Percentiles rank a stretch among this genome's conserved stretches.
Evolutionary conservation across 805 yeast species (phyloP).

Genomic region (Zygotorulaspora danielsina): DNA sequence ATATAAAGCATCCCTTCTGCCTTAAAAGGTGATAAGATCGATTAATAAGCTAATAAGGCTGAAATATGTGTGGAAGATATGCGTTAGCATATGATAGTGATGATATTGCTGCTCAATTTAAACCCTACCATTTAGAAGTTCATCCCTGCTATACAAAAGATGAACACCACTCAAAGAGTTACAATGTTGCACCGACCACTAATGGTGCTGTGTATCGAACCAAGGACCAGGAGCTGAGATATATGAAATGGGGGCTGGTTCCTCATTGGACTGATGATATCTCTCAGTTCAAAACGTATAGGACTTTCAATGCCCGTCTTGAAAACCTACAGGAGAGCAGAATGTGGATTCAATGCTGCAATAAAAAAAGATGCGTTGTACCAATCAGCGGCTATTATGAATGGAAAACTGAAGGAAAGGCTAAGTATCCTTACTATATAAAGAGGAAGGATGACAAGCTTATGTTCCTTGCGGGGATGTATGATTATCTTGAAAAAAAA

Average conservation of each 20-base stretch:
- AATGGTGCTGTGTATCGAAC: conserved; percentile 40
- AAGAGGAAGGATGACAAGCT: conserved; percentile 49
- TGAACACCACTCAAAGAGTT: conserved; percentile 34
- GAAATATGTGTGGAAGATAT: conserved; percentile 67
- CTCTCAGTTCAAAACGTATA: conserved; percentile 35
- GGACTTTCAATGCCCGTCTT: conserved; percentile 68
- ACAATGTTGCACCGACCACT: conserved; percentile 61
- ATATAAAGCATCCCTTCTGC: too few relatives aligned
- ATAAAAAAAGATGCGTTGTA: conserved; percentile 60
- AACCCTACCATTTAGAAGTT: conserved; percentile 14
- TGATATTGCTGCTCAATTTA: conserved; percentile 19
- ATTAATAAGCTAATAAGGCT: too few relatives aligned
- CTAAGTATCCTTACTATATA: conserved; percentile 63
- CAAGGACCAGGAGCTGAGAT: conserved; percentile 34
- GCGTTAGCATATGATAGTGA: conserved; percentile 40
- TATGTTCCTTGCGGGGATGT: conserved; percentile 64
- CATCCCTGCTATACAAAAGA: conserved; percentile 16
- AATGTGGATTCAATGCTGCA: conserved; percentile 54
- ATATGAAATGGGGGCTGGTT: conserved; percentile 78
- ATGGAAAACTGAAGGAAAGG: conserved; percentile 48
- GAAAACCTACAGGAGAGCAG: conserved; percentile 50
- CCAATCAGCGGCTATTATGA: conserved; percentile 85
- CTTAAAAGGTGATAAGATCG: too few relatives aligned
- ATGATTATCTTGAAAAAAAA: conserved; percentile 23
- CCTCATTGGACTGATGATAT: conserved; percentile 57